Conservation (phyloP, 163 green algal species). For the Coccomyxa subellipsoidea region DNA sequence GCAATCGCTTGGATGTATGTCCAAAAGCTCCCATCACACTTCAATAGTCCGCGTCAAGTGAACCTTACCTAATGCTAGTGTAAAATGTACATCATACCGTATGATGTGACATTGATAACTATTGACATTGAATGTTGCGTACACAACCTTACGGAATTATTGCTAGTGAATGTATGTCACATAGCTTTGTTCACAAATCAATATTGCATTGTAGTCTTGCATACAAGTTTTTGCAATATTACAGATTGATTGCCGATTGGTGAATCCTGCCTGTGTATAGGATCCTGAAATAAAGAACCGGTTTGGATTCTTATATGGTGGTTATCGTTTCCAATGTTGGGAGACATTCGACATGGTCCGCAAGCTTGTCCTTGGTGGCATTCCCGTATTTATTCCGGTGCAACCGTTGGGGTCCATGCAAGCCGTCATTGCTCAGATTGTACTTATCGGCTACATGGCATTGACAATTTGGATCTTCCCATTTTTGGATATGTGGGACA, state of each 20-base stretch:
- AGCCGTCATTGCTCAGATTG: slow-evolving; percentile 35
- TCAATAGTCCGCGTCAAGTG: too few species aligned
- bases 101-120: too few species aligned
- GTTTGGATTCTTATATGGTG: slow-evolving; percentile 49
- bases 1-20: slow-evolving; percentile 20
- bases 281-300: slow-evolving; percentile 23
- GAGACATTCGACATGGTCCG: slow-evolving; percentile 43
- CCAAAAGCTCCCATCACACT: too few species aligned
- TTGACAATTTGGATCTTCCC: slow-evolving; percentile 21
- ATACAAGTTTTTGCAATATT: not conserved
- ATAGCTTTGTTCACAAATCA: not conserved
- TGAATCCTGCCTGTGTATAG: slow-evolving; percentile 23
- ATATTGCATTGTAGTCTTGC: not conserved
- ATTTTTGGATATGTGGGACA: slow-evolving; percentile 33
- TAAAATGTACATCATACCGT: too few species aligned
- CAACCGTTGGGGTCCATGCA: slow-evolving; percentile 36
- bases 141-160: too few species aligned
- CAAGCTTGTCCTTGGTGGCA: slow-evolving; percentile 43
- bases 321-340: slow-evolving; percentile 40
- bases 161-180: too few species aligned
- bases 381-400: slow-evolving; percentile 44
- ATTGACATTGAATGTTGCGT: too few species aligned
- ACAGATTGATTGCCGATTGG: too few species aligned
- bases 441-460: slow-evolving; percentile 31
- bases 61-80: too few species aligned